phyloP scores from a whole-genome alignment of 805 yeast species.

The Cyberlindnera mrakii region DNA sequence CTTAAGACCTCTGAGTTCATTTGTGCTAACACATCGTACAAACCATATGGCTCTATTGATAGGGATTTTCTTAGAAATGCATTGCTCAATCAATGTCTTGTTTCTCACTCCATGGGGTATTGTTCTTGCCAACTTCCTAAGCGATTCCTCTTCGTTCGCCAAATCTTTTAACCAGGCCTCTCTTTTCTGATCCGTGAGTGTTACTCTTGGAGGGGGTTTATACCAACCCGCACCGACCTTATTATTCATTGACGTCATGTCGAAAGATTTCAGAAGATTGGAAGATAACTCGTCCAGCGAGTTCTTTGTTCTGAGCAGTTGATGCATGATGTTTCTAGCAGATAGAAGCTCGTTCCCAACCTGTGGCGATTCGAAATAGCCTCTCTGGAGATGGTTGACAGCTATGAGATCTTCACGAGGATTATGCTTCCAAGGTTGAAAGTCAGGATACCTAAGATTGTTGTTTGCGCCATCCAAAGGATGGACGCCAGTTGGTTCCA shows the following conservation, averaged over 20 bases:
- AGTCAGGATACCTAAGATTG: conserved; percentile 54
- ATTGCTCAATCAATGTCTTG: conserved; percentile 64
- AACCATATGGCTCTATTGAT: conserved; percentile 85
- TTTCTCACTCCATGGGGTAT: conserved; percentile 89
- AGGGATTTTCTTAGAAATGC: conserved; percentile 65
- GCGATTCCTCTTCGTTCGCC: conserved; percentile 59
- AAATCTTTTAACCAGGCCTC: conserved; percentile 84
- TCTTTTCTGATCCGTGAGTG: conserved; percentile 78
- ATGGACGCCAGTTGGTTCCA: conserved; percentile 28
- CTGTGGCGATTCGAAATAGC: conserved; percentile 57
- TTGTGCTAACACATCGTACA: conserved; percentile 77
- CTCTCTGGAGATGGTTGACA: conserved; percentile 57
- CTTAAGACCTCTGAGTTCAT: conserved; percentile 58
- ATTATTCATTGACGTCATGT: conserved; percentile 39
- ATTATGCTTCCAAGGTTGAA: conserved; percentile 61
- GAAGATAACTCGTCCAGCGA: conserved; percentile 43
- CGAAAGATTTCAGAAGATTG: conserved; percentile 42
- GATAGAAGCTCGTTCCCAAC: conserved; percentile 66
- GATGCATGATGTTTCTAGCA: conserved; percentile 51
- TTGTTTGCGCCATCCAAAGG: conserved; percentile 23
- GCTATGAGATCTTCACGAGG: conserved; percentile 48
- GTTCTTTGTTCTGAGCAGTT: conserved; percentile 20
- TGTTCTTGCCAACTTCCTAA: conserved; percentile 63
- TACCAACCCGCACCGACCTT: conserved; percentile 46
- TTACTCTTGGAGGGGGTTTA: conserved; percentile 84